Evolutionary conservation across 768 basidiomycete genomes (phyloP).

Genomic region (Melanogaster broomeanus): DNA sequence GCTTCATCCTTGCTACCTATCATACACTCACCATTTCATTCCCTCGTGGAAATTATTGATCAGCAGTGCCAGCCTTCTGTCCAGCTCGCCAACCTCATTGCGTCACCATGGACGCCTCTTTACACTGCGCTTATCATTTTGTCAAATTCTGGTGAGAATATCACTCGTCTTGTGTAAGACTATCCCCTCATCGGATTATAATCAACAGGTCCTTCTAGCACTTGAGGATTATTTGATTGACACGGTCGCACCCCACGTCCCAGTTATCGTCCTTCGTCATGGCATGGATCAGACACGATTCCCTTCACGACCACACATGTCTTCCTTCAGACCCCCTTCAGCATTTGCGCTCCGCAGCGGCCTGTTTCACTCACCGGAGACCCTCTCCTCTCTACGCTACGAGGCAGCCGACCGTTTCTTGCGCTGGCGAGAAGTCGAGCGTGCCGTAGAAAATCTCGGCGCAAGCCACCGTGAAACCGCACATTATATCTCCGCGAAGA

Average conservation of each 20-base stretch:
- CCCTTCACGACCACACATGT: constrained; percentile 40
- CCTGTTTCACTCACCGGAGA: constrained; percentile 67
- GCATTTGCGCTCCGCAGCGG: constrained; percentile 54
- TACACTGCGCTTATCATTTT: constrained; percentile 62
- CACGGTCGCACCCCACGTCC: constrained; percentile 52
- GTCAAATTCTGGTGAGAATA: constrained; percentile 45
- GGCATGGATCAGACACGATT: constrained; percentile 34
- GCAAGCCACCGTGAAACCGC: constrained; percentile 27
- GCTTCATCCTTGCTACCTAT: constrained; percentile 39
- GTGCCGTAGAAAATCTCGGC: constrained; percentile 48
- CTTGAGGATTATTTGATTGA: constrained; percentile 51
- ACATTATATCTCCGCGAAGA: constrained; percentile 19
- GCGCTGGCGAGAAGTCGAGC: constrained; percentile 71
- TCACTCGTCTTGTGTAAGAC: constrained; percentile 6
- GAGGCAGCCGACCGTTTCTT: constrained; percentile 73
- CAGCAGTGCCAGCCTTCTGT: constrained; percentile 53
- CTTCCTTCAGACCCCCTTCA: constrained; percentile 57
- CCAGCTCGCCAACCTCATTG: constrained; percentile 51
- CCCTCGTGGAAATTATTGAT: constrained; percentile 53
- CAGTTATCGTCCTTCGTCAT: constrained; percentile 55
- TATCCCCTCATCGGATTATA: background rate
- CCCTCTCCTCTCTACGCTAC: constrained; percentile 52
- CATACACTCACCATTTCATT: constrained; percentile 58
- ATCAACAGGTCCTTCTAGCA: constrained; percentile 25
- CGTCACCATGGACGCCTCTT: constrained; percentile 58